phyloP scores from a whole-genome alignment of 768 basidiomycete species.

The Kwoniella pini region DNA sequence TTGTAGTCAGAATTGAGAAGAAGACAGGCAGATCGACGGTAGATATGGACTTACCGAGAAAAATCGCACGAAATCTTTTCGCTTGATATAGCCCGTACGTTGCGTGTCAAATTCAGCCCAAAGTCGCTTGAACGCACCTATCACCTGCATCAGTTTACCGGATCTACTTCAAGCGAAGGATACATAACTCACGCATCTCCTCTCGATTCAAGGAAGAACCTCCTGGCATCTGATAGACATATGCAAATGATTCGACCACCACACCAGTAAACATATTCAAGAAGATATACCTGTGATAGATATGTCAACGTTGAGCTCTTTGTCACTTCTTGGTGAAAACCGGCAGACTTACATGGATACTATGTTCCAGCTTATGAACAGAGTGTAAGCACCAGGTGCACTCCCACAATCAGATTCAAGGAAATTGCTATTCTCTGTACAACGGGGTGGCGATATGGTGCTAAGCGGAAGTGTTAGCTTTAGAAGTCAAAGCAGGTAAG shows the following conservation, averaged over 20 bases:
- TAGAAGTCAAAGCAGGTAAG: too few species aligned
- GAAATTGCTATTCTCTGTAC: conserved; percentile 63
- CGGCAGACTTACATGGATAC: conserved; percentile 73
- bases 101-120: conserved; percentile 84
- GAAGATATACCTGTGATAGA: conserved; percentile 77
- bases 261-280: conserved; percentile 96
- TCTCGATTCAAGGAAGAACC: conserved; percentile 77
- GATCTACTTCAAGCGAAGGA: not conserved
- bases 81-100: conserved; percentile 75
- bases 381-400: conserved; percentile 72
- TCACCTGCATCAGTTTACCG: not conserved
- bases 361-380: conserved; percentile 94
- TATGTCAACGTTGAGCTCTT: not conserved
- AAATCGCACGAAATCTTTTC: conserved; percentile 71
- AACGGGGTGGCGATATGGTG: conserved; percentile 73
- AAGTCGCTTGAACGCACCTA: conserved; percentile 77
- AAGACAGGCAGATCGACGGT: not conserved
- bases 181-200: conserved; percentile 67
- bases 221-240: conserved; percentile 84
- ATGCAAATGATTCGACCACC: conserved; percentile 92
- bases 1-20: not conserved
- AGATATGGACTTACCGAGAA: conserved; percentile 65
- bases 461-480: conserved; percentile 55
- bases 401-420: conserved; percentile 85
- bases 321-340: not conserved